These are phyloP conservation scores for Clavariopsis aquatica DNA, from an alignment of 495 filamentous ascomycete genomes.

Conservation along the genomic window DNA sequence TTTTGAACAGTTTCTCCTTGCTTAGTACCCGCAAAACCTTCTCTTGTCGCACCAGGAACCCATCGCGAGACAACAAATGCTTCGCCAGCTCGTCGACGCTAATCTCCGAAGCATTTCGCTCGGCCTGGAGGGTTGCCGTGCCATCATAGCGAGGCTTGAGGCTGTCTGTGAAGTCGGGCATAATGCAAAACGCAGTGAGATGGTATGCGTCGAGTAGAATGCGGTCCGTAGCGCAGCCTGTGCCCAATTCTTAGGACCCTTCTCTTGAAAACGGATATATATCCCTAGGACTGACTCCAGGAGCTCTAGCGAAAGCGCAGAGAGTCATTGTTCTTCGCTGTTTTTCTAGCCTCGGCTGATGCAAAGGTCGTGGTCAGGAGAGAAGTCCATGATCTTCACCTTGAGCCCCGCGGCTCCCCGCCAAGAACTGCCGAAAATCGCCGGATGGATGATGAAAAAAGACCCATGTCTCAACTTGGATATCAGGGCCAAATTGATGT, in stretches of 20 bases:
- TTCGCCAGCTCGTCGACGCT: slow-evolving; percentile 45
- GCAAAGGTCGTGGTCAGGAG: neutral
- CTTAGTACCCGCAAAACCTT: slow-evolving; percentile 47
- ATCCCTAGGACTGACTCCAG: neutral
- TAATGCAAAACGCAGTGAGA: slow-evolving; percentile 15
- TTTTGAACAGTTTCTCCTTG: slow-evolving; percentile 48
- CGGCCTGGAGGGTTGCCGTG: slow-evolving; percentile 45
- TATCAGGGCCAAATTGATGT: too few relatives aligned
- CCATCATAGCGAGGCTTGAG: slow-evolving; percentile 50
- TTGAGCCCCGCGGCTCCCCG: neutral
- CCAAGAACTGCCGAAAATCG: neutral
- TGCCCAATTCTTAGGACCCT: neutral
- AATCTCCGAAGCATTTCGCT: slow-evolving; percentile 48
- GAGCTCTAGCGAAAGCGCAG: neutral
- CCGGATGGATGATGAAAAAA: neutral
- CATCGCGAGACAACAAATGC: slow-evolving; percentile 48
- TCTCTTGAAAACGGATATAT: neutral
- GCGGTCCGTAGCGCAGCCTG: neutral
- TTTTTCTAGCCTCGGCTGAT: slow-evolving; percentile 17
- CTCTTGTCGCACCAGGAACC: slow-evolving; percentile 50
- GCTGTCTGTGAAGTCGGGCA: slow-evolving; percentile 53
- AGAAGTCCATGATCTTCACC: neutral
- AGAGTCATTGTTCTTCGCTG: neutral
- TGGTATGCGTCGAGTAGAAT: neutral
- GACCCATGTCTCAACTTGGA: too few relatives aligned